Percentiles rank a stretch among this genome's conserved stretches.
Conservation (phyloP, 2,329 filamentous ascomycete genomes). For the Fusarium sp. region DNA sequence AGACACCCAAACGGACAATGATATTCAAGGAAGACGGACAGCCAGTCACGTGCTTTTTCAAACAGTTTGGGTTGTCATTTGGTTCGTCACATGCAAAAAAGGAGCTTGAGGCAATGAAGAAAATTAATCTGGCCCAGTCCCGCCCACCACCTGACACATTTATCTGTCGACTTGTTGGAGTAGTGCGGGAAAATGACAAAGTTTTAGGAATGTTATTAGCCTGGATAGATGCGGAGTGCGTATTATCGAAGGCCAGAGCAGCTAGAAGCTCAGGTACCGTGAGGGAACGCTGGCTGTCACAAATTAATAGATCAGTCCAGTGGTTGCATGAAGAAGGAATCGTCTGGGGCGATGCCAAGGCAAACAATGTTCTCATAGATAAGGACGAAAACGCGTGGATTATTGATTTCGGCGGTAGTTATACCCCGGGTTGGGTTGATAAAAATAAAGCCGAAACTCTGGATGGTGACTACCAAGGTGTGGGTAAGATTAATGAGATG, state of each 20-base stretch:
- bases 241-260: background rate
- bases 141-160: accelerated
- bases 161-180: background rate
- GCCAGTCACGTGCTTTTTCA: background rate
- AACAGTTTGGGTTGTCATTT: background rate
- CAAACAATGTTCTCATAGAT: background rate
- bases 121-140: background rate
- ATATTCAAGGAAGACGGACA: accelerated
- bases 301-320: background rate
- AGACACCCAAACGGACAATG: accelerated
- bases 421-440: background rate
- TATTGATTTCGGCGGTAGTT: slow-evolving; percentile 6
- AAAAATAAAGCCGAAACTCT: background rate
- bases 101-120: background rate
- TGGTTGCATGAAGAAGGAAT: background rate
- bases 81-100: background rate
- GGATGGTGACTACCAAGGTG: background rate
- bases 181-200: accelerated
- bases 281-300: background rate
- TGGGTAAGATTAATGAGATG: background rate
- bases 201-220: background rate
- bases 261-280: background rate
- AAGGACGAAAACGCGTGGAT: slow-evolving; percentile 8
- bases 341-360: slow-evolving; percentile 2
- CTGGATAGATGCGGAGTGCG: background rate